Evolutionary conservation across 1,284 basidiomycete genomes (phyloP).

Genomic region (Cryptococcus sp.): DNA sequence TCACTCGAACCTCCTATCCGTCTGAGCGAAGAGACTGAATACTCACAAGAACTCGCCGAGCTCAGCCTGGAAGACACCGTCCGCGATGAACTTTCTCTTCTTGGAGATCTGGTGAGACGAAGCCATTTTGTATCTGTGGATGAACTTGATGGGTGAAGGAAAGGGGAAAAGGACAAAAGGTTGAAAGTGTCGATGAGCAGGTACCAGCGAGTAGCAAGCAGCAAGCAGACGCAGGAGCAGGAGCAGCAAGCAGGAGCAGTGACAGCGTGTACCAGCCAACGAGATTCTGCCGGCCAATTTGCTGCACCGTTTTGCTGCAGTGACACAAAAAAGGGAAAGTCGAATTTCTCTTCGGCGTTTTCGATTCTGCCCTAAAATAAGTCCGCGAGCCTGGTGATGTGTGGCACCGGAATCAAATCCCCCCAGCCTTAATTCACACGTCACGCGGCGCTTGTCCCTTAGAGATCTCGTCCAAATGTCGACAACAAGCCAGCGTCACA

Average conservation of each 20-base stretch:
- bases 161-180: background rate
- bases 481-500: background rate
- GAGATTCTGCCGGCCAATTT: too few relatives aligned
- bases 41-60: slow-evolving; percentile 88
- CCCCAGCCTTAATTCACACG: too few relatives aligned
- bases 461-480: too few relatives aligned
- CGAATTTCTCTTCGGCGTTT: slow-evolving; percentile 2
- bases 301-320: too few relatives aligned
- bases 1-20: slow-evolving; percentile 14
- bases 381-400: too few relatives aligned
- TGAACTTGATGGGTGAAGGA: slow-evolving; percentile 5
- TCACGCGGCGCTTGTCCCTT: too few relatives aligned
- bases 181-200: background rate
- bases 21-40: background rate
- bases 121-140: slow-evolving; percentile 13
- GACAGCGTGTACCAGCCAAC: too few relatives aligned
- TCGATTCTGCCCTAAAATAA: too few relatives aligned
- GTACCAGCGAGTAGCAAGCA: too few relatives aligned
- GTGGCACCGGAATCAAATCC: too few relatives aligned
- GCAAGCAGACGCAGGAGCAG: too few relatives aligned
- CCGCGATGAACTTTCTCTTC: slow-evolving; percentile 96
- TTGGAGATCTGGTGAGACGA: slow-evolving; percentile 80
- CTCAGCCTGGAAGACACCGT: slow-evolving; percentile 75
- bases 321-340: background rate
- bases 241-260: too few relatives aligned